Evolutionary conservation across 768 basidiomycete genomes (phyloP).

Genomic region (Cantharellus cinnabarinus): DNA sequence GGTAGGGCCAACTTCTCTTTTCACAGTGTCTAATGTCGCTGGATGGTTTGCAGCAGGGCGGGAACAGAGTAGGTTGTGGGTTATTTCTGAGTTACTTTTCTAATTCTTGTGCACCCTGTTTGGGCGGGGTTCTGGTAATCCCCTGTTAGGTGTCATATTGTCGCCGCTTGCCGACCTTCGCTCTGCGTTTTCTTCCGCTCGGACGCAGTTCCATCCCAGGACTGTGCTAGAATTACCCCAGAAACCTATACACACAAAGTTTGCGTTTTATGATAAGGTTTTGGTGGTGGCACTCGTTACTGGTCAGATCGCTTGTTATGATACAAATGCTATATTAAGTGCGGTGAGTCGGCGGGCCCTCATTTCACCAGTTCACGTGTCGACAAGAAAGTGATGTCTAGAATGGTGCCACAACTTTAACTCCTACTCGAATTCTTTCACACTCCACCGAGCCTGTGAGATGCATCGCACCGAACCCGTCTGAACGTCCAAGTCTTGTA

Average conservation of each 20-base stretch:
- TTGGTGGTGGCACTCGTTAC: slow-evolving; percentile 5
- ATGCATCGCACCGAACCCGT: slow-evolving; percentile 6
- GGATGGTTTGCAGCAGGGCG: slow-evolving; percentile 7
- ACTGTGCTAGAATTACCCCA: not conserved
- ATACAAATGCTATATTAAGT: not conserved
- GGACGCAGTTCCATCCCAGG: not conserved
- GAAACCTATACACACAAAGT: slow-evolving; percentile 4
- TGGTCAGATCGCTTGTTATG: slow-evolving; percentile 1
- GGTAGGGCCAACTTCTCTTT: slow-evolving; percentile 4
- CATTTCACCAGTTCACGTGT: not conserved
- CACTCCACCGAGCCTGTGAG: slow-evolving; percentile 4
- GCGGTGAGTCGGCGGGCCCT: not conserved
- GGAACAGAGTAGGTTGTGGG: slow-evolving; percentile 1
- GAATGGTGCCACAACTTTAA: not conserved
- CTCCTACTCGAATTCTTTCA: slow-evolving; percentile 2
- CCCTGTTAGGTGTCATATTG: slow-evolving; percentile 1
- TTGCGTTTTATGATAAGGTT: slow-evolving; percentile 2
- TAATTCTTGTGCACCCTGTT: not conserved
- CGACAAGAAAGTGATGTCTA: not conserved
- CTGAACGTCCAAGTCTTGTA: slow-evolving; percentile 2
- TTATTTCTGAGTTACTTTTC: not conserved
- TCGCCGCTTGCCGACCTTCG: slow-evolving; percentile 4
- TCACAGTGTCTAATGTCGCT: slow-evolving; percentile 6
- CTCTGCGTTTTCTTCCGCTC: not conserved
- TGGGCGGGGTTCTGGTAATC: not conserved